Base-by-base conservation (phyloP, 805 yeast species). In the Teunomyces lycoperdinae region DNA sequence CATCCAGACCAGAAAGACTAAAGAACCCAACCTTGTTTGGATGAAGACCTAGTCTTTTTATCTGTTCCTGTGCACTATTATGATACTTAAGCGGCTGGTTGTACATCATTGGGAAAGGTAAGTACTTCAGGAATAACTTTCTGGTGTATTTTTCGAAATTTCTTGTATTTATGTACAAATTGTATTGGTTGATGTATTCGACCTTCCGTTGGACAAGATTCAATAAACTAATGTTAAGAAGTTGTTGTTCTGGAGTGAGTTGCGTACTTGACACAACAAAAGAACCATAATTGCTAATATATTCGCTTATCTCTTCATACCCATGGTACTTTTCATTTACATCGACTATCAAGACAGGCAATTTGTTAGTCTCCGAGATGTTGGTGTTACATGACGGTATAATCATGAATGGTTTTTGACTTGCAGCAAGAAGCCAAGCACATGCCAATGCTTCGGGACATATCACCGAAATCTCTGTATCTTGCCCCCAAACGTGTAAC, bases 21-120 rank as follows among this genome's bases (percentile, higher is more conserved):
- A 72, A 69, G 43, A 73, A 67, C 27, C 71, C 66, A 0, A 54
- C 49, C 32, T 56, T 58, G 17, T 56, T 58, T 4, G 56, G 45
- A 10, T 60, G 58, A 28, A 73, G 59, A 2, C 76, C 76, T 5
- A 67, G 50, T 11, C 56, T 39, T 41, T 60, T 53, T 9, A 68
- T 67, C 49, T 63, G 67, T 14, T 61, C 64, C 47, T 67, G 66
- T 0, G 78, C 78, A 35, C 52, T 47, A 44, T 62, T 58, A 54
- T 73, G 73, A 48, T 72, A 70, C 36, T 65, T 68, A 33, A 80
- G 52, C 1, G 91, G 90, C 17, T 84, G 81, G 50, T 79, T 79
- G 60, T 85, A 85, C 77, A 85, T 87, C 78, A 84, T 76, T 8
- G 91, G 92, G 67, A 85, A 86, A 5, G 87, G 85, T 14, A 85